Evolutionary conservation across 2,329 filamentous ascomycete species (phyloP), one percentile per base, ranked within the genome.

Genomic region (Dothideomycetidae sp.): DNA sequence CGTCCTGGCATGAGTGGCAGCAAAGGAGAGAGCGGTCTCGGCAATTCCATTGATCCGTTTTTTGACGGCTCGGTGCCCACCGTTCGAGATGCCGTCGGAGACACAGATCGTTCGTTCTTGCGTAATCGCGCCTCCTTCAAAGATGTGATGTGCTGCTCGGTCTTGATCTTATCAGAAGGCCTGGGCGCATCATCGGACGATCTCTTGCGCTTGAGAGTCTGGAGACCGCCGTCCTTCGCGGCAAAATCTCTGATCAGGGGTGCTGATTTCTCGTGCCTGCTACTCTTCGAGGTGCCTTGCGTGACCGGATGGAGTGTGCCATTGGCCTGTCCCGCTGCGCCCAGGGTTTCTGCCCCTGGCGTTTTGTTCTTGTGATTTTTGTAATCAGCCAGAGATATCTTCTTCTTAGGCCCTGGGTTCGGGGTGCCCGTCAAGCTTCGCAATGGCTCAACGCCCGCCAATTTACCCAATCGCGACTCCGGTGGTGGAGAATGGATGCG

Each of bases 341-440:
- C 42, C 26, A 34, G 21, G 21, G 37, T 31, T 38, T 53, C 48
- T 29, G 48, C 49, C 32, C 39, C 44, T 31, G 52, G 44, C 11
- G 53, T 49, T 11, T 48, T 48, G 4, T 57, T 64, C 50, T 63
- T 53, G 46, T 72, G 72, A 42, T 64, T 70, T 54, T 71, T 75
- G 54, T 76, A 78, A 28, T 70, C 71, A 29, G 64, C 69, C 37
- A 77, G 53, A 38, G 61, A 73, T 43, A 77, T 75, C 53, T 74
- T 76, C 59, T 74, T 76, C 57, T 71, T 75, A 15, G 62, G 61
- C 10, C 47, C 53, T 36, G 50, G 55, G 31, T 47, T 57, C 17
- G 66, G 59, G 13, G 60, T 64, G 45, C 54, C 58, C 40, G 55
- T 54, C 16, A 56, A 56, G 45, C 55, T 59, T 14, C 44, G 28